Base-by-base conservation (phyloP, 495 filamentous ascomycete species). In the Filosporella fistucella region DNA sequence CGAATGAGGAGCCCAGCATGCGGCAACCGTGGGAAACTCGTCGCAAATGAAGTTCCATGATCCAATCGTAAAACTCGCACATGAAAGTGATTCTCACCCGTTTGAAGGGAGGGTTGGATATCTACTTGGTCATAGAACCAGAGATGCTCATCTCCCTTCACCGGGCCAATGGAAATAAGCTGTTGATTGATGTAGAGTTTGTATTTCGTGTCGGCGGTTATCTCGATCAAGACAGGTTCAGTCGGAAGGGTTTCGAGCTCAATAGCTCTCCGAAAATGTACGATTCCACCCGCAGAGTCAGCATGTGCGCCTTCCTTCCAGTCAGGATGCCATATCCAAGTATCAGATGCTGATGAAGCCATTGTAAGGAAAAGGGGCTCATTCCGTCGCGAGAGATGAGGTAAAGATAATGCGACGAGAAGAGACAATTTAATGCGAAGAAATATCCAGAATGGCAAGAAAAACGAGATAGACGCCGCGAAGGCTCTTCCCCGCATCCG, bases 261-360 rank as follows among this genome's bases (percentile, higher is more conserved):
- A 16, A 48, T 25, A 8, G 17, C 14, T 7, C 20, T 42, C 14
- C 21, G 33, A 4, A 48, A 57, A 44, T 62, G 51, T 6, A 16
- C 33, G 18, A 36, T 14, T 36, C 7, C 33, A 14, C 33, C 33
- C 7, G 33, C 33, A 7, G 33, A 36, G n/a, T 6, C 5, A 14
- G n/a, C 18, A 36, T 36, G 4, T 14, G n/a, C n/a, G 5, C 33
- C 33, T 36, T 36, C 33, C 13, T 7, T 36, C 33, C 33, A 36
- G 7, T 36, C 33, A 14, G 33, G 33, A 14, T 36, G 33, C 33
- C 33, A 36, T 6, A 36, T 36, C 33, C 33, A 36, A 7, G 5
- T 36, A n/a, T n/a, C n/a, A n/a, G n/a, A n/a, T n/a, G n/a, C n/a
- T n/a, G n/a, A n/a, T n/a, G n/a, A n/a, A n/a, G n/a, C n/a, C n/a